Conservation (phyloP, 768 basidiomycete genomes). For the Hericium coralloides region DNA sequence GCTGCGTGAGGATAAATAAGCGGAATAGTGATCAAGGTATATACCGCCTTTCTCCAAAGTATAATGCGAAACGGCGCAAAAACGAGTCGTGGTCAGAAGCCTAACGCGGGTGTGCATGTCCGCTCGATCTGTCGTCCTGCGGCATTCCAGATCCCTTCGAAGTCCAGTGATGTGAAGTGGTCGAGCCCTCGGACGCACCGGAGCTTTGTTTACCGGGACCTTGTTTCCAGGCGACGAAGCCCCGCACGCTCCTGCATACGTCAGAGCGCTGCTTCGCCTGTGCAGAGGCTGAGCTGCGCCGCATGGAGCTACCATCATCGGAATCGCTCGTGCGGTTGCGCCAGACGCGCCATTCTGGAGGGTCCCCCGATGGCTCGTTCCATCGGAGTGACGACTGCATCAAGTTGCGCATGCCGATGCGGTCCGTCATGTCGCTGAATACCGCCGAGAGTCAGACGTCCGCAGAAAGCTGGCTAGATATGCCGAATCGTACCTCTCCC, state of each 20-base stretch:
- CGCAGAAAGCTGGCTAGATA: conserved; percentile 6
- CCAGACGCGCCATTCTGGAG: conserved; percentile 48
- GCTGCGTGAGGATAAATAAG: no score
- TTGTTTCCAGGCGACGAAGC: conserved; percentile 14
- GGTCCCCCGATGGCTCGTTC: conserved; percentile 38
- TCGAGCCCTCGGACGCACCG: neutral
- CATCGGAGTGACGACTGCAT: conserved; percentile 41
- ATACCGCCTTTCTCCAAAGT: no score
- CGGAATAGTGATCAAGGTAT: no score
- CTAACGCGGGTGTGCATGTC: neutral
- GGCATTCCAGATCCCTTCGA: neutral
- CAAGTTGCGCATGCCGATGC: conserved; percentile 48
- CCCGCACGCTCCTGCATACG: conserved; percentile 10
- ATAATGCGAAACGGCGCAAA: no score
- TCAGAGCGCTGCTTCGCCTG: neutral
- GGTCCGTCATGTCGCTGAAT: conserved; percentile 66
- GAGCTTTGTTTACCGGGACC: neutral
- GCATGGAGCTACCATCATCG: neutral
- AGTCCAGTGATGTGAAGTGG: neutral
- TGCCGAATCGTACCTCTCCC: conserved; percentile 48
- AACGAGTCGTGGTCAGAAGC: no score
- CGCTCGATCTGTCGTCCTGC: neutral
- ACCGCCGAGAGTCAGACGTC: neutral
- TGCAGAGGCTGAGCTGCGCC: neutral
- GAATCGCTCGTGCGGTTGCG: conserved; percentile 20